These are phyloP conservation scores for Apiospora koreana DNA, from an alignment of 2,329 filamentous ascomycete genomes.

Conservation along the genomic window DNA sequence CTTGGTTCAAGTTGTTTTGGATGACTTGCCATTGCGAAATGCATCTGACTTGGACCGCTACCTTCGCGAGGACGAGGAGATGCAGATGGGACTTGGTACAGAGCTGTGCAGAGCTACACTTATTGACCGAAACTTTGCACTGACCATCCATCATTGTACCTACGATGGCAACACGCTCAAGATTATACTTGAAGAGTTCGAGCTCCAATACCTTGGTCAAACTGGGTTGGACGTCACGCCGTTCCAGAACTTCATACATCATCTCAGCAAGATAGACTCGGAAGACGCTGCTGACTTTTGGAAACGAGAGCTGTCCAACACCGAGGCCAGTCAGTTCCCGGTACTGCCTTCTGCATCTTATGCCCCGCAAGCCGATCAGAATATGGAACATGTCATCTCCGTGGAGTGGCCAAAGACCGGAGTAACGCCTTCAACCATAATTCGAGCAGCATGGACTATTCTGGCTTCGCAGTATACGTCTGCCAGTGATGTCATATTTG, in stretches of 20 bases:
- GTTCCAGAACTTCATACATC: neutral
- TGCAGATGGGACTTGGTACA: conserved; percentile 34
- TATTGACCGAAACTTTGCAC: neutral
- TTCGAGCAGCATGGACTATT: neutral
- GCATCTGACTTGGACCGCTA: neutral
- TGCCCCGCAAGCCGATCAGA: neutral
- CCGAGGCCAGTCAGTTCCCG: neutral
- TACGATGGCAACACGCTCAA: conserved; percentile 7
- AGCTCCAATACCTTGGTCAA: neutral
- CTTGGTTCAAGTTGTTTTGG: conserved; percentile 25
- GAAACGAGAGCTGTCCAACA: neutral
- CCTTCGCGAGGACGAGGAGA: conserved; percentile 29
- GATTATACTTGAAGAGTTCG: conserved; percentile 1
- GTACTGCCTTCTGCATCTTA: neutral
- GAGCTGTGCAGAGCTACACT: conserved; percentile 19
- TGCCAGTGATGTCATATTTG: neutral
- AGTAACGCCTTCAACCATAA: neutral
- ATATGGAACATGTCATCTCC: neutral
- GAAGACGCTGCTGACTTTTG: neutral
- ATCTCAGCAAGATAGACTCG: neutral
- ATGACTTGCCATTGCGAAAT: conserved; percentile 21
- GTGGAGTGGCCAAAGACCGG: neutral
- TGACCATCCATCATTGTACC: conserved; percentile 5
- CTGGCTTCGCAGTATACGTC: neutral
- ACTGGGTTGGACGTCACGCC: neutral